These are phyloP conservation scores for Triadica sebifera DNA, from an alignment of 345 rosid species.

Conservation along the genomic window DNA sequence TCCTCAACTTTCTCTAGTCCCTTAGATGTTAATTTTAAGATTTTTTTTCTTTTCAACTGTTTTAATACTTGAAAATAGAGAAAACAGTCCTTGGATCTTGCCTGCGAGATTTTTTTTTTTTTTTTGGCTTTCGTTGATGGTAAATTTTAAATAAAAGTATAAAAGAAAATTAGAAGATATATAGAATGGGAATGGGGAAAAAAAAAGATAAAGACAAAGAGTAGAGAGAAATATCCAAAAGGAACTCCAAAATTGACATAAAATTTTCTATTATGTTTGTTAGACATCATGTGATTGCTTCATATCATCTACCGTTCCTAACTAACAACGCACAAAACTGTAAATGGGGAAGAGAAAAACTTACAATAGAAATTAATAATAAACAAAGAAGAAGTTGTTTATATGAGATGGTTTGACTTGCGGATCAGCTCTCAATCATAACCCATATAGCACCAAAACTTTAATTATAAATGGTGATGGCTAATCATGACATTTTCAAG, in stretches of 20 bases:
- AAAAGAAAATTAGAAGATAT: too few relatives aligned
- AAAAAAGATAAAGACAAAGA: constrained; percentile 5
- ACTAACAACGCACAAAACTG: constrained; percentile 29
- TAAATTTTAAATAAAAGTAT: too few relatives aligned
- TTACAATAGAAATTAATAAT: background rate
- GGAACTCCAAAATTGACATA: constrained; percentile 14
- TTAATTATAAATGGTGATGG: constrained; percentile 46
- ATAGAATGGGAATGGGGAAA: too few relatives aligned
- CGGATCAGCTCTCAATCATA: constrained; percentile 45
- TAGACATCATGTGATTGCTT: constrained; percentile 41
- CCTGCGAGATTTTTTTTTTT: constrained; percentile 17
- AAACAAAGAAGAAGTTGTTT: background rate
- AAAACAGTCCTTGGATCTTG: constrained; percentile 18
- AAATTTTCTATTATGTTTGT: constrained; percentile 3
- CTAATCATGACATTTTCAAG: constrained; percentile 24
- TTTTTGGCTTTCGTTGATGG: constrained; percentile 3
- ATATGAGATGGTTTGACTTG: constrained; percentile 35
- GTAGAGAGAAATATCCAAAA: constrained; percentile 18
- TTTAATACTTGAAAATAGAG: constrained; percentile 21
- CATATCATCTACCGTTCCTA: constrained; percentile 54
- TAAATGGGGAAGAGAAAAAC: background rate
- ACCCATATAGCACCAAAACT: constrained; percentile 58
- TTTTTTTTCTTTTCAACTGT: constrained; percentile 5
- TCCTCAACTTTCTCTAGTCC: background rate
- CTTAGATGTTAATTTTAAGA: constrained; percentile 1